Evolutionary conservation across 192 early-diverging fungal genomes (phyloP), one percentile per base, ranked within the genome.

Genomic region (Rhizoclosmatium sp.): DNA sequence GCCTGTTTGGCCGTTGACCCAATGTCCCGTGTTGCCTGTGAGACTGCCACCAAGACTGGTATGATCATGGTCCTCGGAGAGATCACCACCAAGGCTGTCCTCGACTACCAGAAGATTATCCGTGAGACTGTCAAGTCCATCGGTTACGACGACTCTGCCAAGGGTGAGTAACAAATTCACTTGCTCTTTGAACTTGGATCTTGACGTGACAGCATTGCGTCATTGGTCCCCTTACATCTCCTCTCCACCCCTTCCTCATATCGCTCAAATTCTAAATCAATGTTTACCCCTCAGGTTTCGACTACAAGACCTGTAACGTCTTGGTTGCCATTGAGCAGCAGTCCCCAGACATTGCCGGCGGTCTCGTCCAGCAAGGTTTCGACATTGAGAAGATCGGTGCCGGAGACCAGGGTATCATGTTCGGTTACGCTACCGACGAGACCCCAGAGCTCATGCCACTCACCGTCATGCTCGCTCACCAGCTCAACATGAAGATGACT

Each of bases 241-340:
- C 31, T 31, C 31, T 31, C 31, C 31, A 31, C 31, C 21, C 31
- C 16, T 47, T 70, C 21, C 7, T 70, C 45, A 1, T 70, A 42
- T 70, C 40, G 7, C 16, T 10, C 54, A 16, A 47, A 56, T 69
- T 14, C 39, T n/a, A 47, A 12, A 14, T 42, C 45, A 7, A 46
- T 19, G 7, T 41, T 64, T 41, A 10, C 41, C 1, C 62, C 0
- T 49, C 71, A 85, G 86, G 98, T 80, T 99, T 99, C 87, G 98
- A 99, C 89, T 98, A 98, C 94, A 98, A 99, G 93, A 99, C 98
- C 83, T 99, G 98, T 91, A 99, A 99, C 87, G 95, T 99, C 64
- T 90, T 99, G 71, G 97, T 99, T 76, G 98, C 97, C 86, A 98
- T 99, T 82, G 98, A 99, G 89, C 96, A 98, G 90, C 98, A 99